Evolutionary conservation across 148 eudicot genomes (phyloP).

Genomic region (Camellia sinensis): DNA sequence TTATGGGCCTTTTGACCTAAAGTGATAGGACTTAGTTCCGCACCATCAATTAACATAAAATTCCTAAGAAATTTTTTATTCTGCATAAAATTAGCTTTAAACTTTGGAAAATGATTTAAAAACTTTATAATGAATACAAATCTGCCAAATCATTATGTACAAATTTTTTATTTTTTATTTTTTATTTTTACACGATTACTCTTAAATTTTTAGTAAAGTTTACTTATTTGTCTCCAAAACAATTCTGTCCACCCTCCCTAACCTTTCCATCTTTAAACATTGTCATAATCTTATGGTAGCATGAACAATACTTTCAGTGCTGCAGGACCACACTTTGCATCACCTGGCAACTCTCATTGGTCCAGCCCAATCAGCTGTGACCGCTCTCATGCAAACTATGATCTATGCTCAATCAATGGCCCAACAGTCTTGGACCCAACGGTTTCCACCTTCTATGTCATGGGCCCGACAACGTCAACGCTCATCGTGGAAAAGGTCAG

Average conservation of each 20-base stretch:
- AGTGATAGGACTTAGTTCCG: background rate
- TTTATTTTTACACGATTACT: background rate
- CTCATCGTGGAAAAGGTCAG: slow-evolving; percentile 33
- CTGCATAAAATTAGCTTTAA: no score
- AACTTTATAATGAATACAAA: no score
- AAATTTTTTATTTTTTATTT: background rate
- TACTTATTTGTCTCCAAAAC: no score
- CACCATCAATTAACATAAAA: background rate
- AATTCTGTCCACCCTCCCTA: no score
- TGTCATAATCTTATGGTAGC: background rate
- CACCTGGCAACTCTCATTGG: background rate
- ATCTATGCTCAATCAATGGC: slow-evolving; percentile 40
- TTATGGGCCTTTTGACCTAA: background rate
- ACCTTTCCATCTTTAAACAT: background rate
- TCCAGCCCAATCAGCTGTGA: slow-evolving; percentile 42
- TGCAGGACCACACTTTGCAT: slow-evolving; percentile 1
- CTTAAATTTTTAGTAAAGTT: no score
- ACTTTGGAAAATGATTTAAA: no score
- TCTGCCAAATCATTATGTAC: background rate
- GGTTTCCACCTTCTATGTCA: slow-evolving; percentile 12
- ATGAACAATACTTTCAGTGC: slow-evolving; percentile 14
- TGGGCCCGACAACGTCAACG: background rate
- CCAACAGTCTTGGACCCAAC: slow-evolving; percentile 37
- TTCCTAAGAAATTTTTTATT: no score
- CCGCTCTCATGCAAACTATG: slow-evolving; percentile 41